These are phyloP conservation scores for Mitragyna speciosa DNA, from an alignment of 257 asterid species.

Conservation along the genomic window DNA sequence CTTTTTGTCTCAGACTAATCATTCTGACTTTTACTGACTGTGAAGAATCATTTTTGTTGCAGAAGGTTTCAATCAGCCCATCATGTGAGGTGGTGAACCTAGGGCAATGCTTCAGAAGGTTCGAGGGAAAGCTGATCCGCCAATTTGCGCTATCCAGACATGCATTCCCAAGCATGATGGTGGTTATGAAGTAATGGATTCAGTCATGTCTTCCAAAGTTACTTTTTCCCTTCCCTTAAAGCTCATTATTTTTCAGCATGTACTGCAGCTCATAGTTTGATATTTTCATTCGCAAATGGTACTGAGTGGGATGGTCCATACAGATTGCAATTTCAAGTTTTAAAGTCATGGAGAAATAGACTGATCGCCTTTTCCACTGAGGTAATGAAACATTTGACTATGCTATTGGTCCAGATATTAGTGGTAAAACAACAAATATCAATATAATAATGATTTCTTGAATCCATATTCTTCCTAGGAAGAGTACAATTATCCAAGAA, in stretches of 20 bases:
- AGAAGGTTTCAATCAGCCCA: constrained; percentile 96
- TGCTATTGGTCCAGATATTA: neutral
- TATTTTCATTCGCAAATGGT: constrained; percentile 86
- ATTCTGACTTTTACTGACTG: neutral
- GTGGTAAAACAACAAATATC: neutral
- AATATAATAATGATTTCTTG: neutral
- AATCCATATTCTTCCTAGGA: neutral
- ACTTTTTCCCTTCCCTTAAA: neutral
- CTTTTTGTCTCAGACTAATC: neutral
- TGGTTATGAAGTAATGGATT: constrained; percentile 14
- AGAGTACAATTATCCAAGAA: neutral
- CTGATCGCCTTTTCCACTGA: constrained; percentile 59
- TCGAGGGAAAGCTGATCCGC: constrained; percentile 79
- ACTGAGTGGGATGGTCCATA: constrained; percentile 90
- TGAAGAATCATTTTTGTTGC: constrained; percentile 7
- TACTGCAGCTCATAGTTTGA: constrained; percentile 72
- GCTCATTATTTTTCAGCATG: neutral
- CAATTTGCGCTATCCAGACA: constrained; percentile 79
- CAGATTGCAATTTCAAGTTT: constrained; percentile 72
- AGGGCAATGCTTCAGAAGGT: constrained; percentile 73
- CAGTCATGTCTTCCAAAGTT: neutral
- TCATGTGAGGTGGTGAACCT: constrained; percentile 95
- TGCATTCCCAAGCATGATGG: constrained; percentile 89
- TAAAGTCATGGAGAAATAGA: constrained; percentile 66
- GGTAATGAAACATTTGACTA: constrained; percentile 33